Conservation (phyloP, 257 asterid genomes). For the Scutellaria barbata region DNA sequence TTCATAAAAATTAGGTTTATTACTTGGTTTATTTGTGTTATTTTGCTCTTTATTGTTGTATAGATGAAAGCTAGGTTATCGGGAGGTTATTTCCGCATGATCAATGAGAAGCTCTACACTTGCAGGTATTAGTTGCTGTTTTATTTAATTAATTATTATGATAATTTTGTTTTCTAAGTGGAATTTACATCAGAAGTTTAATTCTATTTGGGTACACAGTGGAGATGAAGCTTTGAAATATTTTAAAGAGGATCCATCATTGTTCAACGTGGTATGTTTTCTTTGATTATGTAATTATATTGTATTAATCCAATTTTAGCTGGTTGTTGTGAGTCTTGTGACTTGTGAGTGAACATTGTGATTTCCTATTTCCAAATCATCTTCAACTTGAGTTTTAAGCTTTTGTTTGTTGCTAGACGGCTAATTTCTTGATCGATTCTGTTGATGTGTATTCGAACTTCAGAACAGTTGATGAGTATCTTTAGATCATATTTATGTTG, state of each 20-base stretch:
- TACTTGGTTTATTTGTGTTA: neutral
- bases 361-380: neutral
- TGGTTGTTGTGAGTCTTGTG: neutral
- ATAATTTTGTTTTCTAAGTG: neutral
- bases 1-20: neutral
- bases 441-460: neutral
- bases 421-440: neutral
- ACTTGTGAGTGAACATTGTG: neutral
- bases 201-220: slow-evolving; percentile 44
- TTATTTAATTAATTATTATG: neutral
- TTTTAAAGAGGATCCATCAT: slow-evolving; percentile 76
- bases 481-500: neutral
- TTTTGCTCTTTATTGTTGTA: neutral
- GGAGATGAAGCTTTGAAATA: slow-evolving; percentile 84
- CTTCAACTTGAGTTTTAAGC: neutral
- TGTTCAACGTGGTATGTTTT: slow-evolving; percentile 78
- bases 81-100: slow-evolving; percentile 93
- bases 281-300: neutral
- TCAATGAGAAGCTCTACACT: slow-evolving; percentile 94
- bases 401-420: neutral
- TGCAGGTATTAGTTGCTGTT: slow-evolving; percentile 57
- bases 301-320: neutral
- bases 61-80: slow-evolving; percentile 90
- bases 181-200: no score
- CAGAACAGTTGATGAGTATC: neutral